phyloP scores from a whole-genome alignment of 148 eudicot genomes.

The Amaranthus palmeri region DNA sequence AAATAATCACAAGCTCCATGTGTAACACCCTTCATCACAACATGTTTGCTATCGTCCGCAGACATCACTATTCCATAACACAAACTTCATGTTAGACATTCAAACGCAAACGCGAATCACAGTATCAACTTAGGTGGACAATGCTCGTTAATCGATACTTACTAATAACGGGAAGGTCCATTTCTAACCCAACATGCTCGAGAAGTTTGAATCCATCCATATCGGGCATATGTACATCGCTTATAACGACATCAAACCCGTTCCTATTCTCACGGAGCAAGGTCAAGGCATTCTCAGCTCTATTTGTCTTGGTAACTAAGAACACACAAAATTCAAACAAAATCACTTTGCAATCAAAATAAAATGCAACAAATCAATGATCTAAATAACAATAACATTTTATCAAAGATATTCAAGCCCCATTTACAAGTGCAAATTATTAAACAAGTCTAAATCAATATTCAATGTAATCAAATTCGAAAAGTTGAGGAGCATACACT shows the following conservation, averaged over 20 bases:
- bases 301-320: slow-evolving; percentile 76
- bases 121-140: neutral
- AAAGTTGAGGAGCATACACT: neutral
- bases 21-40: slow-evolving; percentile 83
- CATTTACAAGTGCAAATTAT: slow-evolving; percentile 19
- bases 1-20: slow-evolving; percentile 91
- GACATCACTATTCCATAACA: slow-evolving; percentile 73
- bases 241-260: slow-evolving; percentile 77
- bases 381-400: neutral
- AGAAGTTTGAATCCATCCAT: slow-evolving; percentile 97
- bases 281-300: slow-evolving; percentile 68
- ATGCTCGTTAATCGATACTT: slow-evolving; percentile 23
- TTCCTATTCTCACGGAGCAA: slow-evolving; percentile 57
- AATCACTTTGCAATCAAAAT: neutral
- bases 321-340: slow-evolving; percentile 14
- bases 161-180: slow-evolving; percentile 95
- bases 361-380: neutral
- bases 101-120: slow-evolving; percentile 6
- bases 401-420: neutral
- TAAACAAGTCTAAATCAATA: slow-evolving; percentile 1
- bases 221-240: slow-evolving; percentile 96
- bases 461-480: neutral
- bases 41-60: slow-evolving; percentile 72
- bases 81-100: slow-evolving; percentile 12
- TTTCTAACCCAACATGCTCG: slow-evolving; percentile 76